Percentiles rank a stretch among this genome's conserved stretches.
Conservation (phyloP, 1,139 yeast genomes). For the Pichia sp. region DNA sequence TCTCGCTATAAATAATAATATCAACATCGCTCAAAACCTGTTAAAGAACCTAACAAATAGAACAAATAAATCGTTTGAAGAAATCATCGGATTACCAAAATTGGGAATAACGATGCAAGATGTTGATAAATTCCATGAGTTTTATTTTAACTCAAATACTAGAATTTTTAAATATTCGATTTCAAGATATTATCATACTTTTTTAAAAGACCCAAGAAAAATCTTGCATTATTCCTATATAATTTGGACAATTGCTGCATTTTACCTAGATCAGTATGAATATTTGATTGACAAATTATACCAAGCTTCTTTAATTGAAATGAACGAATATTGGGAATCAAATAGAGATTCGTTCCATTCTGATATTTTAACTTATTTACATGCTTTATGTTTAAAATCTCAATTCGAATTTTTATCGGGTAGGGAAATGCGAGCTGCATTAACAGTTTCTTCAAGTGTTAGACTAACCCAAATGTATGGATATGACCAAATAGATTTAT, state of each 20-base stretch:
- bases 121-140: conserved; percentile 18
- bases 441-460: conserved; percentile 23
- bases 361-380: conserved; percentile 22
- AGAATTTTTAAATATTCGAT: conserved; percentile 19
- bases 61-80: conserved; percentile 10
- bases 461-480: conserved; percentile 26
- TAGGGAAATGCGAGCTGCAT: conserved; percentile 23
- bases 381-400: conserved; percentile 21
- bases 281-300: conserved; percentile 18
- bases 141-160: conserved; percentile 13
- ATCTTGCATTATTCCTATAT: conserved; percentile 20
- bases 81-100: conserved; percentile 17
- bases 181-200: conserved; percentile 18
- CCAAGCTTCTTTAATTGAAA: conserved; percentile 13
- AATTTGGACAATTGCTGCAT: conserved; percentile 21
- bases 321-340: conserved; percentile 19
- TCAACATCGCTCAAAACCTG: background rate
- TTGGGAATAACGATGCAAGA: conserved; percentile 20
- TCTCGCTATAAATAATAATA: background rate
- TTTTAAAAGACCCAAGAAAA: conserved; percentile 17
- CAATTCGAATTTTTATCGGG: conserved; percentile 24
- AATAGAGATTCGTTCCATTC: conserved; percentile 14
- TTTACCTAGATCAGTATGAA: conserved; percentile 18
- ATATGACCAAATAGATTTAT: conserved; percentile 26
- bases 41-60: conserved; percentile 3